Percentiles rank a stretch among this genome's conserved stretches.
Evolutionary conservation across 306 rosid species (phyloP).

Genomic region (Senna tora): DNA sequence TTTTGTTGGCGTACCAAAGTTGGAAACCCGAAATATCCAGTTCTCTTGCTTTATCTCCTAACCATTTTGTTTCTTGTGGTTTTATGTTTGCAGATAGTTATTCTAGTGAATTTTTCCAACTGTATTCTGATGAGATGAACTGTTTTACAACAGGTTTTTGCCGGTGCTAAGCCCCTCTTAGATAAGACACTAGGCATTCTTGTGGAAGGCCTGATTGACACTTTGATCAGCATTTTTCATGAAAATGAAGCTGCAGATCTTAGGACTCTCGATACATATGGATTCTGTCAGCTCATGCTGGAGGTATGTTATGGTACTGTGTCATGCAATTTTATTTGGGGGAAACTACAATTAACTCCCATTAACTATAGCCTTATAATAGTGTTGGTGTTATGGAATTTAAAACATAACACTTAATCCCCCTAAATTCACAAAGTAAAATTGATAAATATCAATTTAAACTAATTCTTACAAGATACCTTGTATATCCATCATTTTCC

Average conservation of each 20-base stretch:
- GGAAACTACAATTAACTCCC: too few relatives aligned
- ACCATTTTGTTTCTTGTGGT: neutral
- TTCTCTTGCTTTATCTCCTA: too few relatives aligned
- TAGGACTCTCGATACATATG: slow-evolving; percentile 77
- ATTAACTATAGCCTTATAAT: too few relatives aligned
- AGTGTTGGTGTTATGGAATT: too few relatives aligned
- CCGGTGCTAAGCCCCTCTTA: slow-evolving; percentile 92
- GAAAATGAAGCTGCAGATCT: slow-evolving; percentile 77
- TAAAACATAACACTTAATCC: too few relatives aligned
- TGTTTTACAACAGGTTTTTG: slow-evolving; percentile 68
- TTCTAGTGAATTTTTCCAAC: slow-evolving; percentile 25
- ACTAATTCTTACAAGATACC: too few relatives aligned
- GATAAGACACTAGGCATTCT: slow-evolving; percentile 98
- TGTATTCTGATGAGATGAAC: slow-evolving; percentile 33
- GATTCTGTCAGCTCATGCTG: slow-evolving; percentile 97
- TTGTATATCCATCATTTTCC: too few relatives aligned
- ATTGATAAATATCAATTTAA: too few relatives aligned
- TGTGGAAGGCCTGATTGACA: slow-evolving; percentile 96
- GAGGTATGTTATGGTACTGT: slow-evolving; percentile 64
- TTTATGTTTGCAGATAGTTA: slow-evolving; percentile 6
- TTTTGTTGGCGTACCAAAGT: too few relatives aligned
- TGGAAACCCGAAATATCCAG: too few relatives aligned
- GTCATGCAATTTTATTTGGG: slow-evolving; percentile 11
- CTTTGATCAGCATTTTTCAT: slow-evolving; percentile 85
- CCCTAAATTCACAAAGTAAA: too few relatives aligned